These are phyloP conservation scores for Trichocomaceae sp. DNA, from an alignment of 2,329 filamentous ascomycete species.

Conservation along the genomic window DNA sequence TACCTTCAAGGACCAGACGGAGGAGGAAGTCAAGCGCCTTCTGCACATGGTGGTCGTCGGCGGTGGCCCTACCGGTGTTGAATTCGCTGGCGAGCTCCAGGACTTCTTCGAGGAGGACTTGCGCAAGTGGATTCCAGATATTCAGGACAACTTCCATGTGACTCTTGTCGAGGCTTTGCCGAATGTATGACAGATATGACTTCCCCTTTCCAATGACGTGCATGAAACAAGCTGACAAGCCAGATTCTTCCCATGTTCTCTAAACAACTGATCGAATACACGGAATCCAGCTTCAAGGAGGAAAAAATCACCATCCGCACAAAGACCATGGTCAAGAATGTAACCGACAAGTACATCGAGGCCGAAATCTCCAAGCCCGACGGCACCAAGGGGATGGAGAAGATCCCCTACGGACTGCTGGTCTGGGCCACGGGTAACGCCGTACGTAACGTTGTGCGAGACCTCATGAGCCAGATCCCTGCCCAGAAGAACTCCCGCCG, in stretches of 20 bases:
- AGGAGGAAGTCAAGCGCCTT: slow-evolving; percentile 84
- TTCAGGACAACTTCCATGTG: slow-evolving; percentile 90
- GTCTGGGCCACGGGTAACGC: slow-evolving; percentile 99
- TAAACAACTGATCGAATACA: slow-evolving; percentile 98
- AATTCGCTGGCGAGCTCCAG: slow-evolving; percentile 96
- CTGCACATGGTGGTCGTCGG: slow-evolving; percentile 97
- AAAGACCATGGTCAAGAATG: slow-evolving; percentile 98
- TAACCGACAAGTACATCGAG: slow-evolving; percentile 87
- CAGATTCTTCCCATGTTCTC: slow-evolving; percentile 88
- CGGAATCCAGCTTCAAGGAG: slow-evolving; percentile 97
- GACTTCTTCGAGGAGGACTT: slow-evolving; percentile 99
- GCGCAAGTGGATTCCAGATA: slow-evolving; percentile 95
- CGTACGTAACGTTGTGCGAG: slow-evolving; percentile 77
- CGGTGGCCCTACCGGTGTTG: slow-evolving; percentile 91
- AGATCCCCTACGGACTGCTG: slow-evolving; percentile 87
- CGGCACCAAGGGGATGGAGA: slow-evolving; percentile 72
- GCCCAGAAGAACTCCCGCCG: slow-evolving; percentile 93
- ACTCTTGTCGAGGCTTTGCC: slow-evolving; percentile 95
- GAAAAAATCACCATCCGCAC: slow-evolving; percentile 96
- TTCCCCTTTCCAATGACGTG: neutral
- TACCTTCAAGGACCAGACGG: slow-evolving; percentile 90
- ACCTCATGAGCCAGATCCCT: slow-evolving; percentile 85
- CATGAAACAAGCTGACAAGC: slow-evolving; percentile 8
- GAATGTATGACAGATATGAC: slow-evolving; percentile 53
- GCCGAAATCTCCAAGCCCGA: slow-evolving; percentile 76